A percentile compares a stretch with the other conserved stretches of the same genome.
phyloP scores from a whole-genome alignment of 805 yeast species.

The Kregervanrija delftensis region DNA sequence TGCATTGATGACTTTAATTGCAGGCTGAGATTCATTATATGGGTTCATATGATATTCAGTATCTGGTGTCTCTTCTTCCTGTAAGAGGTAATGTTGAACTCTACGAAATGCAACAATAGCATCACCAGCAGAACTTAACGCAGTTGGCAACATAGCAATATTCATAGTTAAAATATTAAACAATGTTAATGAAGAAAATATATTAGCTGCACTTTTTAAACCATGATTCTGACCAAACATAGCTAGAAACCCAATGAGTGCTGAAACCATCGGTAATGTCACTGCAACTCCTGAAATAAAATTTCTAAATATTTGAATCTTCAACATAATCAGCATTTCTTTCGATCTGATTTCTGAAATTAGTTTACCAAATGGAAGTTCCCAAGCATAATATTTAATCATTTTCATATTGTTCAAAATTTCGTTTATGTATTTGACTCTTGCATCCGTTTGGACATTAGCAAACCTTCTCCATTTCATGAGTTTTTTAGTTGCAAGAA shows the following conservation, averaged over 20 bases:
- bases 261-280: conserved; percentile 62
- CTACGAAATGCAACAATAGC: conserved; percentile 59
- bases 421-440: conserved; percentile 75
- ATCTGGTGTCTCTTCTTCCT: conserved; percentile 30
- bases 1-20: conserved; percentile 47
- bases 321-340: conserved; percentile 58
- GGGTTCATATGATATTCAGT: conserved; percentile 11
- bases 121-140: conserved; percentile 62
- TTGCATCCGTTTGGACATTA: conserved; percentile 60
- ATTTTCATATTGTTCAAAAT: conserved; percentile 69
- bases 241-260: conserved; percentile 50
- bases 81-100: conserved; percentile 45
- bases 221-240: conserved; percentile 31
- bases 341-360: conserved; percentile 47
- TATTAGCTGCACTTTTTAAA: conserved; percentile 47
- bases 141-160: conserved; percentile 64
- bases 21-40: conserved; percentile 19
- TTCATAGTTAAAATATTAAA: conserved; percentile 57
- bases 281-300: conserved; percentile 57
- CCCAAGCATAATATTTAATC: conserved; percentile 91
- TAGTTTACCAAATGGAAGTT: conserved; percentile 59
- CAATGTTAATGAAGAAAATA: conserved; percentile 65
- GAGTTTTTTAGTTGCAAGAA: conserved; percentile 42
- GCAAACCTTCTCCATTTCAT: conserved; percentile 52
- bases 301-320: conserved; percentile 60